Conservation (phyloP, 352 stramenopile genomes). For the Phytophthora foliorum region DNA sequence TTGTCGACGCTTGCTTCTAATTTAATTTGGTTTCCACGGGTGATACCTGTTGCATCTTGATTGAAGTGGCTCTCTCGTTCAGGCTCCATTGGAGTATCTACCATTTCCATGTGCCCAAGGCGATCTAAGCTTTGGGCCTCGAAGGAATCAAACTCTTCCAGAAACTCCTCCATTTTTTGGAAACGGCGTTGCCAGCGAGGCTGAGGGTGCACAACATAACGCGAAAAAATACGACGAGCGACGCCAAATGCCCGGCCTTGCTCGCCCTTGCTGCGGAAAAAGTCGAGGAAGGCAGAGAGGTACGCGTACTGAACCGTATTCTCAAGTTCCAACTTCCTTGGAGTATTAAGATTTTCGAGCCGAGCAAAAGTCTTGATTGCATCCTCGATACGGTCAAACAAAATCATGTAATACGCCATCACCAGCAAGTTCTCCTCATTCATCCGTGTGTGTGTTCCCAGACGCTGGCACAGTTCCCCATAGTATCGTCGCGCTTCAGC, state of each 20-base stretch:
- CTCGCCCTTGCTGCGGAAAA: slow-evolving; percentile 40
- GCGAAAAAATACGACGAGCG: slow-evolving; percentile 47
- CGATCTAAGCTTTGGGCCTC: slow-evolving; percentile 23
- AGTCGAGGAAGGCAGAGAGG: slow-evolving; percentile 69
- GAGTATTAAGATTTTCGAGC: slow-evolving; percentile 16
- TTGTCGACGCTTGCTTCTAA: slow-evolving; percentile 45
- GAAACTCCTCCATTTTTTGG: slow-evolving; percentile 41
- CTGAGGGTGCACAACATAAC: slow-evolving; percentile 50
- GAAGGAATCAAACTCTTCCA: slow-evolving; percentile 61
- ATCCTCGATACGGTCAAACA: slow-evolving; percentile 52
- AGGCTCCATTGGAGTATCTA: slow-evolving; percentile 12
- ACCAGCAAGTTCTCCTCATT: slow-evolving; percentile 48
- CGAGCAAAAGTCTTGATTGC: slow-evolving; percentile 47
- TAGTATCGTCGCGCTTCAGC: slow-evolving; percentile 50
- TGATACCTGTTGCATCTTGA: not conserved
- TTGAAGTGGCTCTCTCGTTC: not conserved
- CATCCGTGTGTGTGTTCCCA: slow-evolving; percentile 42
- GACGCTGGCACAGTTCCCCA: slow-evolving; percentile 47
- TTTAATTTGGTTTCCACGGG: slow-evolving; percentile 26
- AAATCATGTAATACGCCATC: slow-evolving; percentile 58
- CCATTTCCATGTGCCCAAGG: slow-evolving; percentile 26
- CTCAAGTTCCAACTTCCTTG: slow-evolving; percentile 18
- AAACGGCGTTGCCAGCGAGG: slow-evolving; percentile 64
- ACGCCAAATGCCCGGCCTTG: slow-evolving; percentile 29
- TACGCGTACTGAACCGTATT: slow-evolving; percentile 65